Conservation (phyloP, 2,329 filamentous ascomycete species). For the Aureobasidium pullulans region DNA sequence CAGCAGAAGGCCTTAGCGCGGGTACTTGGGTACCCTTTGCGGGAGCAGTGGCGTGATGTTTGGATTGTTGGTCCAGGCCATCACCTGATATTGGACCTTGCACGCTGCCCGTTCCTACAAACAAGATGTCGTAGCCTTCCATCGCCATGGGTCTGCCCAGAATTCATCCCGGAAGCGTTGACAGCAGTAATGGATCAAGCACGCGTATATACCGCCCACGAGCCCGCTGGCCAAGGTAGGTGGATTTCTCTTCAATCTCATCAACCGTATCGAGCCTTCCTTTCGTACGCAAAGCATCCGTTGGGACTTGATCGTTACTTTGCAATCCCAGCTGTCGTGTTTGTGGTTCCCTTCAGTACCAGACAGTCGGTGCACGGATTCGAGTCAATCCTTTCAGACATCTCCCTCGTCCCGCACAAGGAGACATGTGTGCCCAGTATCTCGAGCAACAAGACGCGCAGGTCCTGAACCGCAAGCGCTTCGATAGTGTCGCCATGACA, state of each 20-base stretch:
- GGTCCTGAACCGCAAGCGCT: neutral
- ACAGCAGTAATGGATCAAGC: neutral
- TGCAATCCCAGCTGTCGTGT: constrained; percentile 6
- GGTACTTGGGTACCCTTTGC: neutral
- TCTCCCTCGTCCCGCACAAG: neutral
- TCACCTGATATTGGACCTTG: constrained; percentile 14
- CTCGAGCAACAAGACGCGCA: constrained; percentile 1
- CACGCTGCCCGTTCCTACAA: constrained; percentile 13
- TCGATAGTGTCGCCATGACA: constrained; percentile 9
- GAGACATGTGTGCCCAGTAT: constrained; percentile 3
- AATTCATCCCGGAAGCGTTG: neutral
- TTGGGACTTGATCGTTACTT: neutral
- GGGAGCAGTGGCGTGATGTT: constrained; percentile 13
- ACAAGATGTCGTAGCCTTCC: constrained; percentile 11
- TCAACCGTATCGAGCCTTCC: neutral
- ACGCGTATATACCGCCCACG: constrained; percentile 6
- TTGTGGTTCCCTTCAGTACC: constrained; percentile 2
- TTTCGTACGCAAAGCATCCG: constrained; percentile 7
- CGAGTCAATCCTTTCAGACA: neutral
- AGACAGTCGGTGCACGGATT: constrained; percentile 4
- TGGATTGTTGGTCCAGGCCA: constrained; percentile 10
- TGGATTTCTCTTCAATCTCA: constrained; percentile 4
- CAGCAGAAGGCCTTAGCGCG: constrained; percentile 5
- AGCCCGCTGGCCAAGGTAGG: constrained; percentile 5
- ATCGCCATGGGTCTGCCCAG: constrained; percentile 8